These are phyloP conservation scores for Dendrobium chrysotoxum DNA, from an alignment of 106 monocot species.

Conservation along the genomic window DNA sequence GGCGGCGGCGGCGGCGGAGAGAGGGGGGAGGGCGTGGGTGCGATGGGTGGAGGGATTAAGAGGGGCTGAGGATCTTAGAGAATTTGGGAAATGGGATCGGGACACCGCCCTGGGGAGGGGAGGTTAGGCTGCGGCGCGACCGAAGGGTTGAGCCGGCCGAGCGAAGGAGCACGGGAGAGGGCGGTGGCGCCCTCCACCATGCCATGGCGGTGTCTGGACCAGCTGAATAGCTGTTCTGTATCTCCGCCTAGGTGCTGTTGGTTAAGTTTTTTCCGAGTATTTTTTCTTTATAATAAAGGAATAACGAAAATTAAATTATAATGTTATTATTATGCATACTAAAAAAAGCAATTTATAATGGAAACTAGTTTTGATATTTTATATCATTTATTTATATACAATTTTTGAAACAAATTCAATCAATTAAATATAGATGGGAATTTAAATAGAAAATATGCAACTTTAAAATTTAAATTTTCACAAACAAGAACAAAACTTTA, in stretches of 20 bases:
- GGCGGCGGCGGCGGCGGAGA: neutral
- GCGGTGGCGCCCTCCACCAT: neutral
- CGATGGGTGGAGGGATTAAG: neutral
- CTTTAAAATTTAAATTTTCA: no score
- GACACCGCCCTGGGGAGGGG: neutral
- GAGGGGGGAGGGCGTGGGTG: neutral
- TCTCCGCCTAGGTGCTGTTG: neutral
- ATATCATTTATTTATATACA: no score
- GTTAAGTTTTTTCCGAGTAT: neutral
- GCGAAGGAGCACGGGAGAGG: neutral
- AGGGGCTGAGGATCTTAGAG: neutral
- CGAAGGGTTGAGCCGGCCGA: neutral
- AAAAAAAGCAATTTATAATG: no score
- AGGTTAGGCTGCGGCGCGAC: neutral
- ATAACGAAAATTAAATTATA: no score
- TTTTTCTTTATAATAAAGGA: no score
- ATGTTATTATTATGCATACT: no score
- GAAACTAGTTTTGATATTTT: no score
- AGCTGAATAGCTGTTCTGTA: neutral
- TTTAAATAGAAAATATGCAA: no score
- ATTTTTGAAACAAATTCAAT: no score
- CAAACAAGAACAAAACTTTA: no score
- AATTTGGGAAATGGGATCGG: neutral
- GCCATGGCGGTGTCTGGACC: conserved; percentile 4
- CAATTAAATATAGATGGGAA: no score